Conservation (phyloP, 83 land plant genomes). For the Picea abies region DNA sequence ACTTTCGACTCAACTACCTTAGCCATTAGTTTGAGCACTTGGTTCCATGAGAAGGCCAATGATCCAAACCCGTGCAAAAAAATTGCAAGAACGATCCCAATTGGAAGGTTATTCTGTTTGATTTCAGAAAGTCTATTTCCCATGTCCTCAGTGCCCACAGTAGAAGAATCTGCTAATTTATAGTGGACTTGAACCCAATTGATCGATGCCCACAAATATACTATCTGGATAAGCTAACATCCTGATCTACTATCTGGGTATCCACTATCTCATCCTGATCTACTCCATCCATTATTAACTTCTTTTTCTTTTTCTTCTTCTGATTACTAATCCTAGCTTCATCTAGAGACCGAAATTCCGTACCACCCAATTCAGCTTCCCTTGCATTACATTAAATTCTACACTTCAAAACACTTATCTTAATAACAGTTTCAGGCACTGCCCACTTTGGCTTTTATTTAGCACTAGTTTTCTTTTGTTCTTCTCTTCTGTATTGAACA, state of each 20-base stretch:
- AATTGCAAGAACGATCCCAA: constrained; percentile 61
- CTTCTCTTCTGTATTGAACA: background rate
- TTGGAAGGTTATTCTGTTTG: background rate
- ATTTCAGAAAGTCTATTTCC: constrained; percentile 1
- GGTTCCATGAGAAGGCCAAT: constrained; percentile 80
- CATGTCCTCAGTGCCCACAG: constrained; percentile 13
- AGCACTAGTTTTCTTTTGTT: background rate
- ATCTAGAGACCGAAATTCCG: background rate
- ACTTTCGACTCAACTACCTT: constrained; percentile 52
- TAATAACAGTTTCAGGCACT: background rate
- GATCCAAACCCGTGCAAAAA: constrained; percentile 96
- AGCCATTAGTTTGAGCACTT: constrained; percentile 74
- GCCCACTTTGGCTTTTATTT: background rate
- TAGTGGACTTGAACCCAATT: constrained; percentile 83
- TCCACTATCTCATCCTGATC: constrained; percentile 85
- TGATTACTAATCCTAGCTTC: background rate
- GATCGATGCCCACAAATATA: constrained; percentile 79
- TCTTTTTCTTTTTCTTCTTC: constrained; percentile 16
- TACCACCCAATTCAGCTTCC: constrained; percentile 9
- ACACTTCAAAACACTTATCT: background rate
- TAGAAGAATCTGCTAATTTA: constrained; percentile 45
- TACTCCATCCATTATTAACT: constrained; percentile 30
- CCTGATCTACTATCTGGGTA: too few species aligned
- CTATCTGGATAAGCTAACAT: constrained; percentile 88
- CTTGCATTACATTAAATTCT: constrained; percentile 9